These are phyloP conservation scores for Quercus gilva DNA, from an alignment of 306 rosid species.

Conservation along the genomic window DNA sequence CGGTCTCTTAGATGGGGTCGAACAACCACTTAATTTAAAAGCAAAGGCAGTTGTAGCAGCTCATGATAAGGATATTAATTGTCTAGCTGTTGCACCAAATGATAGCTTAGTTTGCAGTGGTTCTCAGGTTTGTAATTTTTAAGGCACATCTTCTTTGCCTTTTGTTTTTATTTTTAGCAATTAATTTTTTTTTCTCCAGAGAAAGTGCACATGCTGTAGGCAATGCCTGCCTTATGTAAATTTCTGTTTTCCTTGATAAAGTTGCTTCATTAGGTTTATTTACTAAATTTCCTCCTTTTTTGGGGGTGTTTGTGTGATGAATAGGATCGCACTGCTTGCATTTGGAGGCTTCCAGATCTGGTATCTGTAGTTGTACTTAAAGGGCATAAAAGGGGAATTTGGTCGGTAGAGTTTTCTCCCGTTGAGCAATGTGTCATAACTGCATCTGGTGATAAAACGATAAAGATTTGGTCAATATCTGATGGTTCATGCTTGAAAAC, in stretches of 20 bases:
- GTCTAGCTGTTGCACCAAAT: constrained; percentile 92
- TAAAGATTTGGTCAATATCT: constrained; percentile 88
- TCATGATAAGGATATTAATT: constrained; percentile 95
- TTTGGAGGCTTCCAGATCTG: constrained; percentile 95
- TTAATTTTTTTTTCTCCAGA: constrained; percentile 7
- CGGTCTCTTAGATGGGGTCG: constrained; percentile 44
- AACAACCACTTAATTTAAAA: constrained; percentile 57
- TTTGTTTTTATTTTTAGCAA: neutral
- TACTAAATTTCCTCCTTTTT: constrained; percentile 2
- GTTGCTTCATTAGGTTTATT: neutral
- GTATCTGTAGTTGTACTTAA: constrained; percentile 63
- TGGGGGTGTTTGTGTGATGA: neutral
- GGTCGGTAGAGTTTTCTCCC: constrained; percentile 98
- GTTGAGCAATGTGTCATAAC: constrained; percentile 93
- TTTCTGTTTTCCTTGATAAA: neutral
- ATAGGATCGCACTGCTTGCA: constrained; percentile 94
- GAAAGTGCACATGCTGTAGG: neutral
- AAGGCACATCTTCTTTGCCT: constrained; percentile 13
- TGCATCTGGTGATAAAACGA: constrained; percentile 92
- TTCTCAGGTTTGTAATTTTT: constrained; percentile 70
- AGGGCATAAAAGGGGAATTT: constrained; percentile 95
- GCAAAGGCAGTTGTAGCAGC: constrained; percentile 93
- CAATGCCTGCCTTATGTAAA: constrained; percentile 1
- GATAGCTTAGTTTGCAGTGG: constrained; percentile 95
- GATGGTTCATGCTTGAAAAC: constrained; percentile 96